phyloP scores from a whole-genome alignment of 108 stramenopile species.

The Fragilaria crotonensis region DNA sequence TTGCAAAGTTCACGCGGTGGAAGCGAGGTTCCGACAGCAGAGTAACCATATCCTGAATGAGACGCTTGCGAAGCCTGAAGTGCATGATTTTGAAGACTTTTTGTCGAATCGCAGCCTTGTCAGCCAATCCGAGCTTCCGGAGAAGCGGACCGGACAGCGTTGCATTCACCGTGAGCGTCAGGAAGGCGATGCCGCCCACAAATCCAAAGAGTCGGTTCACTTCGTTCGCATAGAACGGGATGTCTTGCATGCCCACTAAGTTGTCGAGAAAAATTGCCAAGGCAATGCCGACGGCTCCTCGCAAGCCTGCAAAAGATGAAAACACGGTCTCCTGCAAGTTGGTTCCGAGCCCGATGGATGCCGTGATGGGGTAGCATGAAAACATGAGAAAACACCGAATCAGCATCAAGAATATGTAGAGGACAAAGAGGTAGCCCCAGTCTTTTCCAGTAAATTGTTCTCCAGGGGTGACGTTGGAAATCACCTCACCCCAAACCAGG shows the following conservation, averaged over 20 bases:
- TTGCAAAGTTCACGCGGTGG: conserved; percentile 31
- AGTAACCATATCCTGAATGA: conserved; percentile 32
- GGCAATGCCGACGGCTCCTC: conserved; percentile 82
- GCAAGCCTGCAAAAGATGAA: conserved; percentile 65
- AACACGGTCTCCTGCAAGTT: conserved; percentile 50
- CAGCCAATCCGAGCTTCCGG: conserved; percentile 41
- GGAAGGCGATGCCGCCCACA: conserved; percentile 44
- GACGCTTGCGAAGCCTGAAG: conserved; percentile 6
- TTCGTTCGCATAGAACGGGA: conserved; percentile 6
- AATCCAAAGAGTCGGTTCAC: conserved; percentile 23
- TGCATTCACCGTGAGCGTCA: conserved; percentile 55
- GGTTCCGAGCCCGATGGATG: conserved; percentile 50
- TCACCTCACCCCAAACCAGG: conserved; percentile 62
- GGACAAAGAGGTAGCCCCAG: conserved; percentile 52
- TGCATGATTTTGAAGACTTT: conserved; percentile 32
- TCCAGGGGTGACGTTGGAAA: conserved; percentile 20
- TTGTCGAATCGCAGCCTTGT: conserved; percentile 38
- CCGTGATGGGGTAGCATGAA: conserved; percentile 54
- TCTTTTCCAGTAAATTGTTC: conserved; percentile 38
- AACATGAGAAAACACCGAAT: conserved; percentile 53
- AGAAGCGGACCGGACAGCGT: conserved; percentile 46
- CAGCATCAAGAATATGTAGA: conserved; percentile 52
- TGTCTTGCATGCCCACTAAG: conserved; percentile 18
- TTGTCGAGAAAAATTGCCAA: conserved; percentile 66
- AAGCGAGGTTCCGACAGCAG: conserved; percentile 44